Conservation (phyloP, 768 basidiomycete genomes). For the Xerocomellus amylosporus region DNA sequence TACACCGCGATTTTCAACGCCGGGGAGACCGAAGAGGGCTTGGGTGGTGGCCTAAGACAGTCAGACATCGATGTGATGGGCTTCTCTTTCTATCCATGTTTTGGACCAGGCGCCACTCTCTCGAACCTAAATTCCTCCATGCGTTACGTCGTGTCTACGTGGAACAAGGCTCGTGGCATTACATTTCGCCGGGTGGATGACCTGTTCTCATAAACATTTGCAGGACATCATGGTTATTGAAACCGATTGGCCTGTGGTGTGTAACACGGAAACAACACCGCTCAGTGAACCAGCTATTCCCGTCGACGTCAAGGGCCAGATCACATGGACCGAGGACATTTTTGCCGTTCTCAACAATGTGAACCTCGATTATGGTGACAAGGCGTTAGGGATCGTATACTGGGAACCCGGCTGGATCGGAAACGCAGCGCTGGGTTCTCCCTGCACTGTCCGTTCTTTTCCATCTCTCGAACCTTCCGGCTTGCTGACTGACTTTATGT, state of each 20-base stretch:
- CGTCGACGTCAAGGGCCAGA: constrained; percentile 4
- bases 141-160: constrained; percentile 7
- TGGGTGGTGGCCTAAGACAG: constrained; percentile 1
- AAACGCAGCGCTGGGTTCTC: constrained; percentile 6
- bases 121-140: constrained; percentile 5
- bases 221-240: constrained; percentile 13
- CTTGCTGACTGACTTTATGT: neutral
- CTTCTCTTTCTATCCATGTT: constrained; percentile 12
- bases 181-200: neutral
- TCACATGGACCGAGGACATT: constrained; percentile 2
- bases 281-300: constrained; percentile 13
- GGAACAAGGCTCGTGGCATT: constrained; percentile 3
- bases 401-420: constrained; percentile 11
- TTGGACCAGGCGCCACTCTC: constrained; percentile 4
- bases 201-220: neutral
- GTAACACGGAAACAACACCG: neutral
- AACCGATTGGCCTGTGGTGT: constrained; percentile 10
- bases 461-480: neutral
- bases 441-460: constrained; percentile 9
- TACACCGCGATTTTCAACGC: neutral
- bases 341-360: neutral
- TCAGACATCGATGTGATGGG: constrained; percentile 11
- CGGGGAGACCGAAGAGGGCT: neutral
- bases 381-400: constrained; percentile 11
- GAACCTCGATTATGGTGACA: neutral